Evolutionary conservation across 1,284 basidiomycete genomes (phyloP).

Genomic region (Ganoderma multipileum): DNA sequence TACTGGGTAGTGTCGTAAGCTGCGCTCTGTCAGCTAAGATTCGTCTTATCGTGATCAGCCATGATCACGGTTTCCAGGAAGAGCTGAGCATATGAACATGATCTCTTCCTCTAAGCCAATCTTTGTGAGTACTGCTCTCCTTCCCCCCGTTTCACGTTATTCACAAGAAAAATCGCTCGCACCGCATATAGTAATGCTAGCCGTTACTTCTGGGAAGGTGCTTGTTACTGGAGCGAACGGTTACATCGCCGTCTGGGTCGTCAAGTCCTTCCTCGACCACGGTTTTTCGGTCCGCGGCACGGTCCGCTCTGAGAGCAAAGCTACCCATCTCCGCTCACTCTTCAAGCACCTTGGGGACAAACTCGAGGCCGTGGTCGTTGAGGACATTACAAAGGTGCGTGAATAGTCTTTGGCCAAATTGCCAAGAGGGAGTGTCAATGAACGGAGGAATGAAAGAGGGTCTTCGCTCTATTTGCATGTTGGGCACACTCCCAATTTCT

Average conservation of each 20-base stretch:
- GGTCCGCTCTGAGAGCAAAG: slow-evolving; percentile 53
- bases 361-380: slow-evolving; percentile 57
- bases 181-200: slow-evolving; percentile 31
- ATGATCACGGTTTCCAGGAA: neutral
- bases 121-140: neutral
- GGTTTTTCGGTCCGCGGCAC: slow-evolving; percentile 54
- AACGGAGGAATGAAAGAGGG: neutral
- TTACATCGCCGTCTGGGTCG: slow-evolving; percentile 43
- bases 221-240: slow-evolving; percentile 42
- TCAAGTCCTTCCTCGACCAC: slow-evolving; percentile 38
- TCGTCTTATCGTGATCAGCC: neutral
- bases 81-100: neutral
- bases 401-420: neutral
- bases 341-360: slow-evolving; percentile 25
- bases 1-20: too few species aligned
- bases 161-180: neutral
- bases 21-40: neutral
- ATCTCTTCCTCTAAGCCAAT: neutral
- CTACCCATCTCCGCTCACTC: slow-evolving; percentile 45
- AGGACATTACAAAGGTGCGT: slow-evolving; percentile 58
- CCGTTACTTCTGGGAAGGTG: slow-evolving; percentile 32
- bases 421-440: neutral
- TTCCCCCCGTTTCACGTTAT: neutral
- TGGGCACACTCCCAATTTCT: too few species aligned
- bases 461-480: too few species aligned